Base-by-base conservation (phyloP, 805 yeast genomes). In the Ogataea trehaloabstinens region DNA sequence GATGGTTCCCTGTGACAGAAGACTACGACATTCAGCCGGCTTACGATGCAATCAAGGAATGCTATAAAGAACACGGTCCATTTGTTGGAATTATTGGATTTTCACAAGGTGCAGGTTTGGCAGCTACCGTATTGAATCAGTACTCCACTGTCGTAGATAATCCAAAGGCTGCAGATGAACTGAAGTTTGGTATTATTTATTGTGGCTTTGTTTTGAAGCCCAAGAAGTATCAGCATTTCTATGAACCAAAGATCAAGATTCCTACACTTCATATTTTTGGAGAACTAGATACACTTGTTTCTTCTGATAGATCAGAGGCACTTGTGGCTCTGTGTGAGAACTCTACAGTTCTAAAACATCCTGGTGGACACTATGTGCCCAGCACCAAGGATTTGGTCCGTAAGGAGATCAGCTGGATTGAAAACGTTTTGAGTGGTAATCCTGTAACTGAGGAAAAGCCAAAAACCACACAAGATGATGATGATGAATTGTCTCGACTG, bases 311-410 rank as follows among this genome's bases (percentile, higher is more conserved):
- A 52, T 75, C 90, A 0, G 66, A 76, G 64, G 70, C 71, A 18
- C 66, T 93, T 29, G 78, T 73, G 41, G 72, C 74, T 13, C 76
- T 82, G 37, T 74, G 75, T 37, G 73, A 64, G 16, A 68, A 61
- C 20, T 66, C 85, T 5, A 68, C 63, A 5, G 43, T 61, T 13
- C 36, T 83, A 42, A 82, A 76, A 47, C 99, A 91, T 55, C 97
- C 97, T 7, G 98, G 99, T 44, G 97, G 98, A 2, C 99, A 91
- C 58, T 89, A 85, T 66, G 96, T 91, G 33, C 99, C 98, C 20
- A 88, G 87, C 63, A 82, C 89, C 35, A 85, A 85, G 60, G 63
- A 56, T 28, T 42, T 62, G 18, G 28, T 64, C 13, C 58, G 52
- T 25, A 57, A 51, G 27, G 62, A 60, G 46, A 50, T 62, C 35